Conservation (phyloP, 257 asterid genomes). For the Solanum microdontum region DNA sequence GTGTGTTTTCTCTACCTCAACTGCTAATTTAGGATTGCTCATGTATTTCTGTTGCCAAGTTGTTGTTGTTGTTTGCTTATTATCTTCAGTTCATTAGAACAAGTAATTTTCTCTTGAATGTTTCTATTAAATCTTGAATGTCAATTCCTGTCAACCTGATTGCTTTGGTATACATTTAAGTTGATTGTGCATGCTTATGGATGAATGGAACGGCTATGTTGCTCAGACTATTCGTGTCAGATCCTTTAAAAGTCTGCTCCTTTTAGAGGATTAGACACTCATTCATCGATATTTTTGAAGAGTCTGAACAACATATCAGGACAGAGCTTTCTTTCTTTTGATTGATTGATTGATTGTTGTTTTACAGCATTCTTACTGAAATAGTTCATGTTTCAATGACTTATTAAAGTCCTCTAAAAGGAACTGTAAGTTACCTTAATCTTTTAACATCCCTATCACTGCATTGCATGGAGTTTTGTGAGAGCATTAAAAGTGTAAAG, state of each 20-base stretch:
- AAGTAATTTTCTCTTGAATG: not conserved
- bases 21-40: conserved; percentile 12
- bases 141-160: not conserved
- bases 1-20: conserved; percentile 30
- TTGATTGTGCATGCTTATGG: conserved; percentile 9
- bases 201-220: not conserved
- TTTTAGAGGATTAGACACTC: not conserved
- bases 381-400: not conserved
- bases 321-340: not conserved
- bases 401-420: not conserved
- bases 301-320: not conserved
- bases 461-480: conserved; percentile 24
- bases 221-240: not conserved
- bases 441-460: conserved; percentile 32
- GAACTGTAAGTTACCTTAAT: not conserved
- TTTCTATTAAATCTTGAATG: not conserved
- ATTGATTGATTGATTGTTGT: not conserved
- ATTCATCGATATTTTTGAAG: not conserved
- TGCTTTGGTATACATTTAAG: conserved; percentile 4
- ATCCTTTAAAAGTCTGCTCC: not conserved
- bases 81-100: conserved; percentile 9
- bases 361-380: conserved; percentile 12
- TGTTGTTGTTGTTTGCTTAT: conserved; percentile 9
- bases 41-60: conserved; percentile 13
- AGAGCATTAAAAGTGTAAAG: conserved; percentile 15